A percentile compares a stretch with the other conserved stretches of the same genome.
These are phyloP conservation scores for Didymellaceae sp. DNA, from an alignment of 2,329 filamentous ascomycete genomes.

Conservation along the genomic window DNA sequence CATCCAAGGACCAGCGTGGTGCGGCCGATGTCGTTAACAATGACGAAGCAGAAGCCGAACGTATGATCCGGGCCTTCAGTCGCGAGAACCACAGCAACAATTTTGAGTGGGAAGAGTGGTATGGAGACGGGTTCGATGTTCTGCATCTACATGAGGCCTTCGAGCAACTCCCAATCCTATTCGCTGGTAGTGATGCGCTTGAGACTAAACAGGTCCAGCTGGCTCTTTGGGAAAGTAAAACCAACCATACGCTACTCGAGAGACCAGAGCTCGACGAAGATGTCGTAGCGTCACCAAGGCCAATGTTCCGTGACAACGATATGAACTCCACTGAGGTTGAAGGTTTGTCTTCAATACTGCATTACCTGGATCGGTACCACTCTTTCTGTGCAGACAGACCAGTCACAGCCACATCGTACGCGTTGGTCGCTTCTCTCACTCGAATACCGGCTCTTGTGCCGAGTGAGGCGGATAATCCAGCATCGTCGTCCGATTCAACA, in stretches of 20 bases:
- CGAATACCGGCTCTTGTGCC: conserved; percentile 27
- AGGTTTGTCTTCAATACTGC: conserved; percentile 33
- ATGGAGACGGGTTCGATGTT: conserved; percentile 85
- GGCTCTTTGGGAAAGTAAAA: conserved; percentile 38
- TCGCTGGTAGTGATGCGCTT: conserved; percentile 39
- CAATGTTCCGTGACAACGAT: conserved; percentile 46
- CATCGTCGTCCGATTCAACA: too few species aligned
- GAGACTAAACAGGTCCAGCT: conserved; percentile 43
- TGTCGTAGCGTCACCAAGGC: conserved; percentile 19
- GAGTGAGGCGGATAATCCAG: conserved; percentile 19
- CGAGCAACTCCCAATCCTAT: conserved; percentile 47
- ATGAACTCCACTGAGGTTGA: conserved; percentile 41
- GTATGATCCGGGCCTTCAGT: conserved; percentile 80
- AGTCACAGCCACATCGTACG: conserved; percentile 30
- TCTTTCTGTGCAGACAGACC: conserved; percentile 26
- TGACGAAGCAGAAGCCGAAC: conserved; percentile 67
- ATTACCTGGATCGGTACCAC: conserved; percentile 46
- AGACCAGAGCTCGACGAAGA: conserved; percentile 31
- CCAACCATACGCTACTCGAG: conserved; percentile 23
- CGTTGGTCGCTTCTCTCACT: conserved; percentile 21
- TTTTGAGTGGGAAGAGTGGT: conserved; percentile 77
- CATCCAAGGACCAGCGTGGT: conserved; percentile 65
- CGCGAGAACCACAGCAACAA: conserved; percentile 75
- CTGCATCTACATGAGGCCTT: conserved; percentile 61
- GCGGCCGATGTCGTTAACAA: conserved; percentile 74